Conservation (phyloP, 805 yeast species). For the Ogataea zsoltii region DNA sequence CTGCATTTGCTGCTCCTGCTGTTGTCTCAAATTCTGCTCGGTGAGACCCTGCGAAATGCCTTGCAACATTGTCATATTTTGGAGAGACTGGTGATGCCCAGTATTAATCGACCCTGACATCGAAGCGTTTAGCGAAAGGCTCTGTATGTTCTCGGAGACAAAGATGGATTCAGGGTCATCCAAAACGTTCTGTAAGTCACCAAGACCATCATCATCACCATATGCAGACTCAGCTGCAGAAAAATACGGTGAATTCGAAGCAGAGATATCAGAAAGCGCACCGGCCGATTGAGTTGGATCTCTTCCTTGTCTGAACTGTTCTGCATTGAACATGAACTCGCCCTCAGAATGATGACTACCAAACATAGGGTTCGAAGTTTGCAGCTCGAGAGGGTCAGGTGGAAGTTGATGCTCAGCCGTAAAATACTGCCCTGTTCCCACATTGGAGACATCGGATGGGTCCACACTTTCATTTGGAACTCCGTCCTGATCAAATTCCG, state of each 20-base stretch:
- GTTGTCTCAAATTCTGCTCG: constrained; percentile 25
- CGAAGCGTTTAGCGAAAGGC: constrained; percentile 15
- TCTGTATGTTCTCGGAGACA: constrained; percentile 20
- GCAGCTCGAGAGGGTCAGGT: background rate
- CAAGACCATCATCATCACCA: constrained; percentile 22
- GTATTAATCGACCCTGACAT: background rate
- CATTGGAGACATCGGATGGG: background rate
- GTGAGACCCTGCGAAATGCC: constrained; percentile 19
- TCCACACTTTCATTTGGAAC: background rate
- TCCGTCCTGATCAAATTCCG: constrained; percentile 6
- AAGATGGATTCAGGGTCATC: constrained; percentile 17
- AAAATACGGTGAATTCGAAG: constrained; percentile 27
- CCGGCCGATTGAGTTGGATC: constrained; percentile 10
- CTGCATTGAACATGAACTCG: constrained; percentile 17
- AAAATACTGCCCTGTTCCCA: background rate
- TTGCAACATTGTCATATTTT: constrained; percentile 13
- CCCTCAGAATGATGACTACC: constrained; percentile 6
- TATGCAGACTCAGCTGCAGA: constrained; percentile 28
- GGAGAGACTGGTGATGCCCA: constrained; percentile 1
- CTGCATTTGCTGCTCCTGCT: constrained; percentile 13
- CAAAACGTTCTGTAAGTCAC: constrained; percentile 7
- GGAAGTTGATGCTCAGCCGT: background rate
- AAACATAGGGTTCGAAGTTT: constrained; percentile 9
- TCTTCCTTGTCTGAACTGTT: constrained; percentile 19
- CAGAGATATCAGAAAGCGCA: constrained; percentile 26